Conservation (phyloP, 225 moss, liverwort and hornwort genomes). For the Climacium dendroides region DNA sequence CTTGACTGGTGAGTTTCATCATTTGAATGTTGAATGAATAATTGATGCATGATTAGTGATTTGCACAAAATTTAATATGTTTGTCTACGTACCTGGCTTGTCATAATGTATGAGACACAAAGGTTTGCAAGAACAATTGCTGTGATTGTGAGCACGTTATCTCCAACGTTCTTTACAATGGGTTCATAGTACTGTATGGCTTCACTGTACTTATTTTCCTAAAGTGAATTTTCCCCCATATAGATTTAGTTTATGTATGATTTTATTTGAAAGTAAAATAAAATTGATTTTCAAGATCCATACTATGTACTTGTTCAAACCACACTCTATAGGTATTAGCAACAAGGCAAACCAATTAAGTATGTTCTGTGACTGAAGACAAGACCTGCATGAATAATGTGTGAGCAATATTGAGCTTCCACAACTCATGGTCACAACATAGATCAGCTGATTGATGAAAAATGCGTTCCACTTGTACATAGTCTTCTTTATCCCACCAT, state of each 20-base stretch:
- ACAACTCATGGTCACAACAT: constrained; percentile 50
- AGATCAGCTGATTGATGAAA: constrained; percentile 64
- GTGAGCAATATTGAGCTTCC: constrained; percentile 93
- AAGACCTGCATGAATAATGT: constrained; percentile 81
- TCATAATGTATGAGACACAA: constrained; percentile 88
- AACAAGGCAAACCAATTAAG: background rate
- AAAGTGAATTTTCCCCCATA: background rate
- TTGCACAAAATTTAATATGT: background rate
- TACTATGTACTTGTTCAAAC: background rate
- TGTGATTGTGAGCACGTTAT: constrained; percentile 40
- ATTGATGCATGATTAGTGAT: background rate
- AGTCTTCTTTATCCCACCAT: constrained; percentile 94
- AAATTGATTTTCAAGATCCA: background rate
- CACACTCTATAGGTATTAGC: background rate
- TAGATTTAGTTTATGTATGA: background rate
- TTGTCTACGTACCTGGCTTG: constrained; percentile 27
- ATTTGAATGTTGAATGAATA: background rate
- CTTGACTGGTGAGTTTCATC: background rate
- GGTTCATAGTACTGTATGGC: constrained; percentile 87
- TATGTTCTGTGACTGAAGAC: background rate
- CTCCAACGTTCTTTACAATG: constrained; percentile 49
- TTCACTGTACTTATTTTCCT: constrained; percentile 77
- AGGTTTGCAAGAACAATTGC: constrained; percentile 86
- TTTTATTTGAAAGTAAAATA: background rate
- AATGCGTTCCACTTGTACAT: constrained; percentile 55